phyloP scores from a whole-genome alignment of 2,329 filamentous ascomycete genomes.

The Cladosporium sp. region DNA sequence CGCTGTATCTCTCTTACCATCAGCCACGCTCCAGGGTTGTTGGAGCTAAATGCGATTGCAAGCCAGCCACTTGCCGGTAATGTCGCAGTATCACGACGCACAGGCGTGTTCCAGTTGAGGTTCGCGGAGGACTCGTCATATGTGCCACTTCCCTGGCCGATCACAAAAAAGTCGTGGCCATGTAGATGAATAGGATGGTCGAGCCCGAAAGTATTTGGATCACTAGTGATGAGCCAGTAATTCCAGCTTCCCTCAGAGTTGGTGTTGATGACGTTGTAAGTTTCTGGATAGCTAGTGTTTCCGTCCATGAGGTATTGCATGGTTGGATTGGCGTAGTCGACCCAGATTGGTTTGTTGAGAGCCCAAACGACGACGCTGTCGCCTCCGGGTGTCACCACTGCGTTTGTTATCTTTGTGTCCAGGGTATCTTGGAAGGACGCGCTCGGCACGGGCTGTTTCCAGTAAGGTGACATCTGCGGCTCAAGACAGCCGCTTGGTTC shows the following conservation, averaged over 20 bases:
- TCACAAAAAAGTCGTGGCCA: constrained; percentile 33
- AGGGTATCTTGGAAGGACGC: constrained; percentile 30
- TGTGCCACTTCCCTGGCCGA: constrained; percentile 26
- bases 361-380: constrained; percentile 37
- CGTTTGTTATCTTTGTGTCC: constrained; percentile 28
- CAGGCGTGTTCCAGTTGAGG: constrained; percentile 40
- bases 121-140: constrained; percentile 24
- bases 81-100: constrained; percentile 46
- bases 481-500: constrained; percentile 29
- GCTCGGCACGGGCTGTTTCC: constrained; percentile 33
- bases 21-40: constrained; percentile 44
- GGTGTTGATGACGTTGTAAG: constrained; percentile 37
- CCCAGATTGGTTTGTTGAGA: constrained; percentile 29
- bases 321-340: constrained; percentile 36
- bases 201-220: constrained; percentile 14
- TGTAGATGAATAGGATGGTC: constrained; percentile 25
- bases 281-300: constrained; percentile 35
- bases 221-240: constrained; percentile 43
- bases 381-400: constrained; percentile 32
- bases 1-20: not conserved
- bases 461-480: constrained; percentile 28
- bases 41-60: constrained; percentile 46
- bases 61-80: constrained; percentile 44
- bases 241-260: constrained; percentile 37
- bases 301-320: constrained; percentile 36